These are phyloP conservation scores for Falciphora oryzae DNA, from an alignment of 2,329 filamentous ascomycete genomes.

Conservation along the genomic window DNA sequence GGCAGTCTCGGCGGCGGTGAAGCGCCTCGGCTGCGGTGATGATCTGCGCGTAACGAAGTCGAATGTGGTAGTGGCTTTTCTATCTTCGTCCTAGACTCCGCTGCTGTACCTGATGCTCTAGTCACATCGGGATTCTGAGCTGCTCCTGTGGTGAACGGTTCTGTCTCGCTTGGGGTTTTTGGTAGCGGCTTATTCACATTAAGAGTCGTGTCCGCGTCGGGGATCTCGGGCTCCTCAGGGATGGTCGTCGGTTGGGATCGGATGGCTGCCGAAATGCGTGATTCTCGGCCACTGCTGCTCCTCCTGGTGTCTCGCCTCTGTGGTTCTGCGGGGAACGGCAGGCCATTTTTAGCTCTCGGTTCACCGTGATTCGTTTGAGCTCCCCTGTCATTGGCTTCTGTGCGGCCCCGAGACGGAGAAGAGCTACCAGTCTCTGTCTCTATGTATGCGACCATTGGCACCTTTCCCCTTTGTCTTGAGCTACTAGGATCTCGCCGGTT, in stretches of 20 bases:
- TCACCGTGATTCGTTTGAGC: neutral
- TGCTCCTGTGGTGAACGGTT: neutral
- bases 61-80: neutral
- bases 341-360: neutral
- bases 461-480: neutral
- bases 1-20: conserved; percentile 16
- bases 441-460: neutral
- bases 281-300: neutral
- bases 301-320: neutral
- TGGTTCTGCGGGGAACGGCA: neutral
- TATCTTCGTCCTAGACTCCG: neutral
- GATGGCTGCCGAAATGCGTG: neutral
- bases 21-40: neutral
- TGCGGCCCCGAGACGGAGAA: neutral
- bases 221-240: conserved; percentile 4
- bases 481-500: neutral
- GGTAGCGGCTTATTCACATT: conserved; percentile 7
- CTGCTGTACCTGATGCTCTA: neutral
- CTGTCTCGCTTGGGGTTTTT: neutral
- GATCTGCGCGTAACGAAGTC: neutral
- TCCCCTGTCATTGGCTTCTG: neutral
- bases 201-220: neutral
- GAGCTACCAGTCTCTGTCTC: neutral
- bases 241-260: conserved; percentile 4
- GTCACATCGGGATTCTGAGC: no score